phyloP scores from a whole-genome alignment of 1,284 basidiomycete genomes.

The Nidula niveotomentosa region DNA sequence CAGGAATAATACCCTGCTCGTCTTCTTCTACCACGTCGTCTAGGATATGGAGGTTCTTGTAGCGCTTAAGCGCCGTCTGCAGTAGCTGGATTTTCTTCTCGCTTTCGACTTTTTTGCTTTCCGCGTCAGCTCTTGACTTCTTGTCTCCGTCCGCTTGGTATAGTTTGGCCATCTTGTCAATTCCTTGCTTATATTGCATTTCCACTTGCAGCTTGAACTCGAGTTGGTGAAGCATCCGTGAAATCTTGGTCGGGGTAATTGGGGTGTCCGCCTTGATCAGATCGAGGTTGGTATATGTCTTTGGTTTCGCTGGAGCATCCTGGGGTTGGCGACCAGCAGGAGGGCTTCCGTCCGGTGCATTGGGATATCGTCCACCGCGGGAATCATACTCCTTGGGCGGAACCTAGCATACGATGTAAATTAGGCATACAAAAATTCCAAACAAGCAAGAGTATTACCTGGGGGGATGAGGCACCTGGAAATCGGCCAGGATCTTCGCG shows the following conservation, averaged over 20 bases:
- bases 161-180: slow-evolving; percentile 97
- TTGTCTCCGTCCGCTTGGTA: slow-evolving; percentile 97
- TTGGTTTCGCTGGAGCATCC: slow-evolving; percentile 32
- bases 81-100: slow-evolving; percentile 96
- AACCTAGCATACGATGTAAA: slow-evolving; percentile 29
- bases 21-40: slow-evolving; percentile 89
- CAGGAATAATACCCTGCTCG: slow-evolving; percentile 51
- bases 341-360: slow-evolving; percentile 41
- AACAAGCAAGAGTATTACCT: slow-evolving; percentile 21
- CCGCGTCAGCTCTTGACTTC: slow-evolving; percentile 88
- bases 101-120: slow-evolving; percentile 91
- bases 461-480: slow-evolving; percentile 35
- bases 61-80: slow-evolving; percentile 90
- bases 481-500: slow-evolving; percentile 56
- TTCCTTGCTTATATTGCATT: slow-evolving; percentile 97
- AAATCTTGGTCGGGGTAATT: slow-evolving; percentile 95
- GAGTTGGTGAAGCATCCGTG: slow-evolving; percentile 97
- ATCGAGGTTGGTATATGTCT: slow-evolving; percentile 80
- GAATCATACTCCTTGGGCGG: slow-evolving; percentile 51
- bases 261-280: slow-evolving; percentile 98
- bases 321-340: slow-evolving; percentile 32
- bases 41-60: slow-evolving; percentile 94
- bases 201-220: slow-evolving; percentile 99
- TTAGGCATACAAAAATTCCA: slow-evolving; percentile 6
- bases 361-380: slow-evolving; percentile 35